These are phyloP conservation scores for Podosphaera leucotricha DNA, from an alignment of 2,329 filamentous ascomycete species.

Conservation along the genomic window DNA sequence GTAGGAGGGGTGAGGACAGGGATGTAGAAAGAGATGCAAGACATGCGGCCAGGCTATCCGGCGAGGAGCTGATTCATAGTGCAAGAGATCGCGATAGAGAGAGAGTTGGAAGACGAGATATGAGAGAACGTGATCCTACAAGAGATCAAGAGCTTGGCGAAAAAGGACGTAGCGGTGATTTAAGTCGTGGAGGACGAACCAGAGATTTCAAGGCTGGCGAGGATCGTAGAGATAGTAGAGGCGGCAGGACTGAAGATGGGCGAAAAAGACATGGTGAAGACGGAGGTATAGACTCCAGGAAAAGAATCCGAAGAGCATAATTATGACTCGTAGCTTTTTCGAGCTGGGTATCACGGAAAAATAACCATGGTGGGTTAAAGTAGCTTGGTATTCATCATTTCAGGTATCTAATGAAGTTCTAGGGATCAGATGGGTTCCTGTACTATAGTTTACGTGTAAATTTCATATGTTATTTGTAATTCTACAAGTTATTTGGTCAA, in stretches of 20 bases:
- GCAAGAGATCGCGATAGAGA: slow-evolving; percentile 10
- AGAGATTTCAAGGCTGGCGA: slow-evolving; percentile 6
- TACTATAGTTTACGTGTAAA: not conserved
- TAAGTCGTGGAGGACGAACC: slow-evolving; percentile 6
- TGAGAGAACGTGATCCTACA: slow-evolving; percentile 7
- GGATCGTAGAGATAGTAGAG: slow-evolving; percentile 11
- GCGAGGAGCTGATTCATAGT: slow-evolving; percentile 1
- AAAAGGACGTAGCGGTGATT: slow-evolving; percentile 7
- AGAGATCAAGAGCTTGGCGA: slow-evolving; percentile 4
- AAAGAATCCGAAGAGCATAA: slow-evolving; percentile 8
- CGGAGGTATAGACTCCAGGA: slow-evolving; percentile 10
- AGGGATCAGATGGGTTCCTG: not conserved
- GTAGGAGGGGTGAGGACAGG: slow-evolving; percentile 6
- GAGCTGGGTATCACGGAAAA: not conserved
- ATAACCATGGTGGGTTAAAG: not conserved
- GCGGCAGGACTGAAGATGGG: slow-evolving; percentile 9
- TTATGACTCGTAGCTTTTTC: not conserved
- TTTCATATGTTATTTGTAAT: not conserved
- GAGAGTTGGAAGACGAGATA: slow-evolving; percentile 9
- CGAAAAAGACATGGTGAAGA: slow-evolving; percentile 15
- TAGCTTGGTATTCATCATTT: not conserved
- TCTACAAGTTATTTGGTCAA: not conserved
- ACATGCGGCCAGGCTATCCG: slow-evolving; percentile 3
- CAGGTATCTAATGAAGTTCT: not conserved
- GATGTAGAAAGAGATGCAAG: slow-evolving; percentile 6